These are phyloP conservation scores for Pseudogymnoascus sp. DNA, from an alignment of 2,329 filamentous ascomycete genomes.

Conservation along the genomic window DNA sequence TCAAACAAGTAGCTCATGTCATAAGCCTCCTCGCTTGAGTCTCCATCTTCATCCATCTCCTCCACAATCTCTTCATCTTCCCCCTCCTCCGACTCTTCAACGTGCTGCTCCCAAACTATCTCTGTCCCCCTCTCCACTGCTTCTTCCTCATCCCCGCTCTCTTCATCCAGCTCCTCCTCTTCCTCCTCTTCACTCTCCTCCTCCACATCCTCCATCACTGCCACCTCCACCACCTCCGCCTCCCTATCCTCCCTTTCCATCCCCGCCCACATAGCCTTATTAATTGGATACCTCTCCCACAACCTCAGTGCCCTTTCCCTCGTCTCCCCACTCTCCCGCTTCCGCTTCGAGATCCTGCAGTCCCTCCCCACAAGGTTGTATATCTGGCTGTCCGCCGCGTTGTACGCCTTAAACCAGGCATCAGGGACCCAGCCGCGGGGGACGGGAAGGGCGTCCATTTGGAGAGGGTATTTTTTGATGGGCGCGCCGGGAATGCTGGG, in stretches of 20 bases:
- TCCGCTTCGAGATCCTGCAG: not conserved
- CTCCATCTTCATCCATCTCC: not conserved
- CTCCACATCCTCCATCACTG: not conserved
- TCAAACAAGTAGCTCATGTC: not conserved
- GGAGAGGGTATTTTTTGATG: not conserved
- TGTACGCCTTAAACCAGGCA: conserved; percentile 1
- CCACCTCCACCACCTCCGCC: not conserved
- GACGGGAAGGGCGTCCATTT: conserved; percentile 6
- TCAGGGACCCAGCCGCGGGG: not conserved
- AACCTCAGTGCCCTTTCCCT: conserved; percentile 6
- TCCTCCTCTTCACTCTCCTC: not conserved
- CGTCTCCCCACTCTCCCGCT: conserved; percentile 2
- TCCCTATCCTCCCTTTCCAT: not conserved
- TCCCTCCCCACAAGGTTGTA: not conserved
- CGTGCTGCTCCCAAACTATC: conserved; percentile 1
- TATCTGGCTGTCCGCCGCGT: conserved; percentile 3
- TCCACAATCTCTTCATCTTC: not conserved
- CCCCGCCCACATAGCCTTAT: conserved; percentile 3
- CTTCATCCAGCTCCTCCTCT: not conserved
- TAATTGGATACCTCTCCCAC: conserved; percentile 3
- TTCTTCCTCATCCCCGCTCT: not conserved
- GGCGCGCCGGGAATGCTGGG: not conserved
- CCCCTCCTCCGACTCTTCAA: not conserved
- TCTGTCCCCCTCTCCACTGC: not conserved
- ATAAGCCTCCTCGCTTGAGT: not conserved